Conservation (phyloP, 257 asterid species). For the Petunia axillaris region DNA sequence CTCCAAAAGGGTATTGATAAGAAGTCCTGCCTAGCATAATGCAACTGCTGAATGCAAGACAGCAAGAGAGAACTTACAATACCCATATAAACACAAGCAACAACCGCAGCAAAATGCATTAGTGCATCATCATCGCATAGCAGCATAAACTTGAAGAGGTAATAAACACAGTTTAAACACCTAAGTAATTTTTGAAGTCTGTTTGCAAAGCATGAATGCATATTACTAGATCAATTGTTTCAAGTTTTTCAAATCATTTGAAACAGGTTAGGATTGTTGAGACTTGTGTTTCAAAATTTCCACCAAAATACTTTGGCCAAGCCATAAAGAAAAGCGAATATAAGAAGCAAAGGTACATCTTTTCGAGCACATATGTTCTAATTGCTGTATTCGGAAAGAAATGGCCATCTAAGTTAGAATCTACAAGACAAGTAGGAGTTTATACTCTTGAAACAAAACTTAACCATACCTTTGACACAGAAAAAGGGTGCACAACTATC, state of each 20-base stretch:
- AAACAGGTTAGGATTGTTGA: too few relatives aligned
- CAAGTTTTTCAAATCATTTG: too few relatives aligned
- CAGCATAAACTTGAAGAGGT: constrained; percentile 12
- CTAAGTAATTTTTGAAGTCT: too few relatives aligned
- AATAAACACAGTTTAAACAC: not conserved
- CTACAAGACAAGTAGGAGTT: not conserved
- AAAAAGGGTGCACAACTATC: constrained; percentile 59
- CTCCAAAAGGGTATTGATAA: not conserved
- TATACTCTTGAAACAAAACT: not conserved
- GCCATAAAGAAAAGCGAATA: not conserved
- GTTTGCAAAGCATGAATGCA: too few relatives aligned
- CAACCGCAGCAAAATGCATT: not conserved
- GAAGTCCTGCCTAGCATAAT: not conserved
- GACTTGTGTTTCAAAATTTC: too few relatives aligned
- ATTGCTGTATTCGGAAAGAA: not conserved
- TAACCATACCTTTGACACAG: constrained; percentile 61
- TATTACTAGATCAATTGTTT: too few relatives aligned
- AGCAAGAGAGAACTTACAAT: not conserved
- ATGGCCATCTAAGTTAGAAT: constrained; percentile 17
- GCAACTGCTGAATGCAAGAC: not conserved
- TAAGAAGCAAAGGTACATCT: not conserved
- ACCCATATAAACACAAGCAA: not conserved
- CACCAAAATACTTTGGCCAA: too few relatives aligned
- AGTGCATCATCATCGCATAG: not conserved
- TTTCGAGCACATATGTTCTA: not conserved